These are phyloP conservation scores for Sarocladium oryzae DNA, from an alignment of 2,329 filamentous ascomycete genomes.

Conservation along the genomic window DNA sequence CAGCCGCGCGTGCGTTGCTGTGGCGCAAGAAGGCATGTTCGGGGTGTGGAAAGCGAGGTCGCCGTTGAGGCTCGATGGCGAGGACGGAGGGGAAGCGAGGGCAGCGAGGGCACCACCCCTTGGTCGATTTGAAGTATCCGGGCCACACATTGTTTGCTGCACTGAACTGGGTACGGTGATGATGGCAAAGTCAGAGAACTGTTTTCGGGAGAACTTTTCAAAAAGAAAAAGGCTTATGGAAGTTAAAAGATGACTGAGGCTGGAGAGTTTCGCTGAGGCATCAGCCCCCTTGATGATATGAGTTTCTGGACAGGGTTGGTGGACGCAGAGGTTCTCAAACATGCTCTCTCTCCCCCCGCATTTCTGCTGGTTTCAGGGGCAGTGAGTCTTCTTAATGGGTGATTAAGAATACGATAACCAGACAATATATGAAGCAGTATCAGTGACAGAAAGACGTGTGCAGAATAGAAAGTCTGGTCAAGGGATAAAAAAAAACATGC, in stretches of 20 bases:
- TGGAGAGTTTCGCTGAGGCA: too few relatives aligned
- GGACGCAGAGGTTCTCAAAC: conserved; percentile 7
- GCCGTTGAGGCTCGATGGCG: conserved; percentile 17
- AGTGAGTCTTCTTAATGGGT: too few relatives aligned
- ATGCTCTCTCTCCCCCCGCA: neutral
- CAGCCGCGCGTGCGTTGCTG: conserved; percentile 37
- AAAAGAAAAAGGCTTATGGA: too few relatives aligned
- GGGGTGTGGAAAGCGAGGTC: conserved; percentile 39
- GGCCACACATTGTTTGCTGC: conserved; percentile 48
- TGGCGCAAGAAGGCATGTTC: conserved; percentile 27
- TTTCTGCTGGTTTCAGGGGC: neutral
- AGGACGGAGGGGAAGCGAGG: conserved; percentile 20
- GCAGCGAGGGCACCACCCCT: conserved; percentile 41
- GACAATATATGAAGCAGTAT: neutral
- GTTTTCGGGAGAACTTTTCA: too few relatives aligned
- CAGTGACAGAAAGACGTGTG: too few relatives aligned
- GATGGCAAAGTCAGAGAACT: too few relatives aligned
- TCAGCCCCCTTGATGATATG: too few relatives aligned
- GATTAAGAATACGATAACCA: too few relatives aligned
- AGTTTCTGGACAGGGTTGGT: too few relatives aligned
- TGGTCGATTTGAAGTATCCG: conserved; percentile 32
- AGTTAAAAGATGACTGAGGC: too few relatives aligned
- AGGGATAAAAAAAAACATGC: neutral
- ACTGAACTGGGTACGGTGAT: too few relatives aligned
- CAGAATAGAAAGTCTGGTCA: neutral